phyloP scores from a whole-genome alignment of 257 asterid genomes.

The Paulownia fortunei region DNA sequence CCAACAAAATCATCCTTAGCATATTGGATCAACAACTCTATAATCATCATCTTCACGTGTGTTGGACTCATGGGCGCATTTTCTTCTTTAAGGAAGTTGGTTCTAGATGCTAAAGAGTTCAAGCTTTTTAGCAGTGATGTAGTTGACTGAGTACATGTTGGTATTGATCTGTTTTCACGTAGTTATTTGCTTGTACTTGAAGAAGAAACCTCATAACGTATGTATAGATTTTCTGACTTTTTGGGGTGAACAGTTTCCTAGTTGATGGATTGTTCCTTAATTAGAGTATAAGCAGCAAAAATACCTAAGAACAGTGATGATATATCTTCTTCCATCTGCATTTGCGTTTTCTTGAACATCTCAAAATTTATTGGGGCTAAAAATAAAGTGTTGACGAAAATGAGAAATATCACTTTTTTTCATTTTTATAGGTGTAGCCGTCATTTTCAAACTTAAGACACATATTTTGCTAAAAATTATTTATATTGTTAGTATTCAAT shows the following conservation, averaged over 20 bases:
- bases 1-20: conserved; percentile 59
- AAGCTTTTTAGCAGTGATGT: conserved; percentile 81
- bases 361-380: no score
- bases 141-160: conserved; percentile 49
- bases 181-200: not conserved
- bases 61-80: conserved; percentile 84
- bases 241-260: not conserved
- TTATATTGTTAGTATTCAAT: no score
- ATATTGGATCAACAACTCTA: conserved; percentile 68
- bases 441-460: no score
- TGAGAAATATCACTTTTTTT: no score
- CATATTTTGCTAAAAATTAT: no score
- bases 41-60: conserved; percentile 73
- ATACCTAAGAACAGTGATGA: no score
- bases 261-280: not conserved
- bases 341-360: no score
- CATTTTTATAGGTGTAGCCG: no score
- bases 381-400: no score
- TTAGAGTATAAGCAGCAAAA: no score
- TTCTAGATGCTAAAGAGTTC: conserved; percentile 74
- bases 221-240: not conserved
- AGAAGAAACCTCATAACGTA: not conserved
- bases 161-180: not conserved
- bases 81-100: conserved; percentile 77
- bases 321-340: no score